Evolutionary conservation across 768 basidiomycete genomes (phyloP).

Genomic region (Russula brevipes): DNA sequence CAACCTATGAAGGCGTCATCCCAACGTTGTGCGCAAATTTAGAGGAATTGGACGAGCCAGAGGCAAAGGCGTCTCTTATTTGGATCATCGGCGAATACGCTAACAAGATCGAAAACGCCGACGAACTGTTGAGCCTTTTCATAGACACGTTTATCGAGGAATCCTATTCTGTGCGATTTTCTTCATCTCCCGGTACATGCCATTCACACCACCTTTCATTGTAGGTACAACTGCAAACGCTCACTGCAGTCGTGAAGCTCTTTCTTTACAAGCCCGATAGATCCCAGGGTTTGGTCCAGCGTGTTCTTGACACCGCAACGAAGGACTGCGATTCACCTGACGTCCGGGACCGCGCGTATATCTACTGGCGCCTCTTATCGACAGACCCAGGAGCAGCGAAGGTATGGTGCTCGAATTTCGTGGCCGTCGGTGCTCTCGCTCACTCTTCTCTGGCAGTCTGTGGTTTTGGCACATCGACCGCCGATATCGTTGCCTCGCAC

Average conservation of each 20-base stretch:
- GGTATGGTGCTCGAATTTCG: slow-evolving; percentile 37
- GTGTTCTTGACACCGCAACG: slow-evolving; percentile 89
- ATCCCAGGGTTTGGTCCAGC: slow-evolving; percentile 87
- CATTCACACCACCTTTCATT: not conserved
- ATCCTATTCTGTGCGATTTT: slow-evolving; percentile 65
- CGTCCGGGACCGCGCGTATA: slow-evolving; percentile 94
- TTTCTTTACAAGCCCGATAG: slow-evolving; percentile 93
- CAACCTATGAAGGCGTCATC: slow-evolving; percentile 94
- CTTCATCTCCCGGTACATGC: not conserved
- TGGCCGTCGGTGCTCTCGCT: not conserved
- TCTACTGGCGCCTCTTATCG: slow-evolving; percentile 93
- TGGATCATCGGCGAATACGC: slow-evolving; percentile 99
- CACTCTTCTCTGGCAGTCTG: slow-evolving; percentile 44
- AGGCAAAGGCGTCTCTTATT: slow-evolving; percentile 95
- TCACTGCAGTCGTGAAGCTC: slow-evolving; percentile 95
- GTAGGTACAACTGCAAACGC: slow-evolving; percentile 61
- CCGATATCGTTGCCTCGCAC: slow-evolving; percentile 92
- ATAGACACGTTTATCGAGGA: slow-evolving; percentile 93
- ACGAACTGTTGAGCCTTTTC: slow-evolving; percentile 84
- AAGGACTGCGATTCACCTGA: slow-evolving; percentile 97
- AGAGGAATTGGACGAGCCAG: slow-evolving; percentile 95
- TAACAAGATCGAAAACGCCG: slow-evolving; percentile 87
- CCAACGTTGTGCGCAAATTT: slow-evolving; percentile 91
- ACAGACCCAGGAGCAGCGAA: slow-evolving; percentile 96
- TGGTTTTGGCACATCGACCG: slow-evolving; percentile 87